A percentile compares a stretch with the other conserved stretches of the same genome.
phyloP scores from a whole-genome alignment of 2,329 filamentous ascomycete species.

The Diaporthe australafricana region DNA sequence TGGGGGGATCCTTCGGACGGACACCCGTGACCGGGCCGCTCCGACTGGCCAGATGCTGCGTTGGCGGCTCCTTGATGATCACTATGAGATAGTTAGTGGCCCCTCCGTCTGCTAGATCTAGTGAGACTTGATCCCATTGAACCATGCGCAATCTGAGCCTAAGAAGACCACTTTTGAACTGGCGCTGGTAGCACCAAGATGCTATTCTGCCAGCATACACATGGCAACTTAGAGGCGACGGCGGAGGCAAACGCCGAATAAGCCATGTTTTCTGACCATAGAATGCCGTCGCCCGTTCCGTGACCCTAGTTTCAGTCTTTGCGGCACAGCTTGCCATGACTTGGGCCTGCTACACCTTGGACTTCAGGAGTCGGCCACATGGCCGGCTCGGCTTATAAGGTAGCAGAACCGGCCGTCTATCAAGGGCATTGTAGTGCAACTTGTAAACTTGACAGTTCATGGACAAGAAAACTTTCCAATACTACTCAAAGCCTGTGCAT shows the following conservation, averaged over 20 bases:
- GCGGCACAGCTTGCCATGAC: conserved; percentile 28
- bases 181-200: conserved; percentile 36
- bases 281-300: conserved; percentile 30
- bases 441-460: background rate
- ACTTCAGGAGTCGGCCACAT: conserved; percentile 9
- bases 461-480: background rate
- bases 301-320: conserved; percentile 28
- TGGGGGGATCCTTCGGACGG: background rate
- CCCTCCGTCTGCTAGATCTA: conserved; percentile 33
- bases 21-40: conserved; percentile 22
- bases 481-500: background rate
- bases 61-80: background rate
- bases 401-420: background rate
- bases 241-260: conserved; percentile 21
- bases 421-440: background rate
- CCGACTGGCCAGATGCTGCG: conserved; percentile 29
- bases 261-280: conserved; percentile 12
- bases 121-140: conserved; percentile 36
- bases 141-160: conserved; percentile 37
- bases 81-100: conserved; percentile 6
- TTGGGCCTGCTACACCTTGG: conserved; percentile 24
- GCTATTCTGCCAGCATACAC: conserved; percentile 28
- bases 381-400: conserved; percentile 28
- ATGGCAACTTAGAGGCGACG: background rate
- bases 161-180: conserved; percentile 32